phyloP scores from a whole-genome alignment of 2,329 filamentous ascomycete genomes.

The Teratosphaeria nubilosa region DNA sequence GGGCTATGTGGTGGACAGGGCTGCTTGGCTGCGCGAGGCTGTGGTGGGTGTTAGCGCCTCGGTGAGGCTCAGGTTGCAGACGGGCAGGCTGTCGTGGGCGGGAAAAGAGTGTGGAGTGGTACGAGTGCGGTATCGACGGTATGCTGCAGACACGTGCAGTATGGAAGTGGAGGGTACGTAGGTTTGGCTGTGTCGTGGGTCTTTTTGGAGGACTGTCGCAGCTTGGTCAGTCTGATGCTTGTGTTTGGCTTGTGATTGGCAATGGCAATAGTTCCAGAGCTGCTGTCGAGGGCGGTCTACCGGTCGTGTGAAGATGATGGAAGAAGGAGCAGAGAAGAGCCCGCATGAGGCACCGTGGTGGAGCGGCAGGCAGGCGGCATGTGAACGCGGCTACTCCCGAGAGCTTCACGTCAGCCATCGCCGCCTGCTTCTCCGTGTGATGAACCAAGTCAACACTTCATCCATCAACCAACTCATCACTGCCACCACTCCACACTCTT shows the following conservation, averaged over 20 bases:
- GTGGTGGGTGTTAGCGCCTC: constrained; percentile 1
- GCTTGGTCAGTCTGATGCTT: background rate
- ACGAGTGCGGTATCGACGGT: background rate
- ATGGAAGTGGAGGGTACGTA: background rate
- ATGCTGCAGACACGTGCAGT: background rate
- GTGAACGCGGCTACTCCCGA: background rate
- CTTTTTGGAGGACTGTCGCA: background rate
- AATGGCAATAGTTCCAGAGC: background rate
- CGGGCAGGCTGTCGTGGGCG: background rate
- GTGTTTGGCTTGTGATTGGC: background rate
- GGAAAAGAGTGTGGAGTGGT: background rate
- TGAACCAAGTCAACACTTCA: background rate
- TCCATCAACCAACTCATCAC: background rate
- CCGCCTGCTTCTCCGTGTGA: background rate
- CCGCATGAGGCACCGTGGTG: background rate
- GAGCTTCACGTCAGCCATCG: background rate
- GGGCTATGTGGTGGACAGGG: background rate
- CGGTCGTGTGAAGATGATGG: background rate
- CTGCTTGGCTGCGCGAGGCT: background rate
- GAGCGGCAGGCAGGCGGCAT: background rate
- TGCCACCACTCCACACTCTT: background rate
- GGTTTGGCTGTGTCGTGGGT: background rate
- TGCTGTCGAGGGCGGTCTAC: background rate
- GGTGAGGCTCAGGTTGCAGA: background rate
- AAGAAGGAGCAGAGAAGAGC: background rate